Evolutionary conservation across 306 rosid species (phyloP).

Genomic region (Bauhinia variegata): DNA sequence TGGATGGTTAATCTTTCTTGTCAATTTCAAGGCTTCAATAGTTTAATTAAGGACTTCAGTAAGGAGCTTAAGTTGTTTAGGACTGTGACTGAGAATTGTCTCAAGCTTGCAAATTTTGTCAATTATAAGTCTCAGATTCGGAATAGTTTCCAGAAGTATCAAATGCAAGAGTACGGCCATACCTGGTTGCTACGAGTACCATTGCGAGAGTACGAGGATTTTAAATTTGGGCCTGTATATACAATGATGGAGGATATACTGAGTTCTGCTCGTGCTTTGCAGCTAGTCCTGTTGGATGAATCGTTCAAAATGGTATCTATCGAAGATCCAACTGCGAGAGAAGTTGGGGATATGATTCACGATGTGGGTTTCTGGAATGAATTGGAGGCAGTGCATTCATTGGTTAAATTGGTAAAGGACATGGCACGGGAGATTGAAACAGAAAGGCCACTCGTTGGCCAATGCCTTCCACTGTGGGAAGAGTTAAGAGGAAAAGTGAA

Average conservation of each 20-base stretch:
- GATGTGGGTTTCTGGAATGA: slow-evolving; percentile 80
- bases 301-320: slow-evolving; percentile 57
- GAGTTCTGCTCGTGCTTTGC: slow-evolving; percentile 62
- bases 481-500: slow-evolving; percentile 71
- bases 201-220: slow-evolving; percentile 28
- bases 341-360: slow-evolving; percentile 64
- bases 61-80: slow-evolving; percentile 73
- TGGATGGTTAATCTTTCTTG: slow-evolving; percentile 97
- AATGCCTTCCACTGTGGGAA: slow-evolving; percentile 91
- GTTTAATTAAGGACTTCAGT: slow-evolving; percentile 69
- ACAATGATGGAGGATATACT: slow-evolving; percentile 65
- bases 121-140: slow-evolving; percentile 69
- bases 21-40: slow-evolving; percentile 74
- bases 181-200: slow-evolving; percentile 69
- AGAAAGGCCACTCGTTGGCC: slow-evolving; percentile 83
- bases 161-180: slow-evolving; percentile 72
- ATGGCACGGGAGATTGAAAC: slow-evolving; percentile 75
- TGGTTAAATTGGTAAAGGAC: slow-evolving; percentile 72
- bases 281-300: slow-evolving; percentile 60
- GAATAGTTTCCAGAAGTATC: slow-evolving; percentile 70
- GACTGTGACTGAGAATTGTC: slow-evolving; percentile 57
- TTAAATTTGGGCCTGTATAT: slow-evolving; percentile 48
- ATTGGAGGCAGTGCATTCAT: slow-evolving; percentile 58
- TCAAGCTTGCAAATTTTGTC: slow-evolving; percentile 73
- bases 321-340: slow-evolving; percentile 67